Conservation (phyloP, 495 filamentous ascomycete species). For the Neurospora sublineolata region DNA sequence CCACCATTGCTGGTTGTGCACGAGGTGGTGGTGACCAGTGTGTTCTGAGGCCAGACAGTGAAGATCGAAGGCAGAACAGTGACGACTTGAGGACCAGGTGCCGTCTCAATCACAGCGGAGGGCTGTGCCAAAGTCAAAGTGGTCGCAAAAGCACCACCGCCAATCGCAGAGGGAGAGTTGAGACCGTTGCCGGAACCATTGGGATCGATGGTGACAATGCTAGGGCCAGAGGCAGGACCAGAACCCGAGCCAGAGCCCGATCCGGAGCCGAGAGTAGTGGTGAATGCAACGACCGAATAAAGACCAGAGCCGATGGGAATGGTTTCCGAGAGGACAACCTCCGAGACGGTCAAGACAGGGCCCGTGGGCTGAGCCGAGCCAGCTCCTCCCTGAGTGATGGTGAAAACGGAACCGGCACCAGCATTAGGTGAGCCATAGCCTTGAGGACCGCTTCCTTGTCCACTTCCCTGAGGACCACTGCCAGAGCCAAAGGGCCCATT, state of each 20-base stretch:
- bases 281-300: slow-evolving; percentile 9
- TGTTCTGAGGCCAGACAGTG: slow-evolving; percentile 6
- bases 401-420: neutral
- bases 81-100: slow-evolving; percentile 6
- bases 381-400: neutral
- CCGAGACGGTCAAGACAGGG: slow-evolving; percentile 10
- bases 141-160: neutral
- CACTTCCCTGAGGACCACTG: neutral
- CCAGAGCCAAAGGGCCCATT: neutral
- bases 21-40: neutral
- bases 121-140: neutral
- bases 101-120: neutral
- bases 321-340: slow-evolving; percentile 15
- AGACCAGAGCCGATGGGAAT: slow-evolving; percentile 13
- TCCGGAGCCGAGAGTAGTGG: slow-evolving; percentile 8
- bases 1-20: neutral
- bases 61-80: slow-evolving; percentile 5
- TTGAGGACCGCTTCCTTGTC: neutral
- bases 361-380: neutral
- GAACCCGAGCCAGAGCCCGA: neutral
- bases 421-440: neutral
- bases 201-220: slow-evolving; percentile 11
- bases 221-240: neutral
- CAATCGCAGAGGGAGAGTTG: neutral
- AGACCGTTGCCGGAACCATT: slow-evolving; percentile 7